These are phyloP conservation scores for Tetrapisispora phaffii DNA, from an alignment of 805 yeast genomes.

Conservation along the genomic window DNA sequence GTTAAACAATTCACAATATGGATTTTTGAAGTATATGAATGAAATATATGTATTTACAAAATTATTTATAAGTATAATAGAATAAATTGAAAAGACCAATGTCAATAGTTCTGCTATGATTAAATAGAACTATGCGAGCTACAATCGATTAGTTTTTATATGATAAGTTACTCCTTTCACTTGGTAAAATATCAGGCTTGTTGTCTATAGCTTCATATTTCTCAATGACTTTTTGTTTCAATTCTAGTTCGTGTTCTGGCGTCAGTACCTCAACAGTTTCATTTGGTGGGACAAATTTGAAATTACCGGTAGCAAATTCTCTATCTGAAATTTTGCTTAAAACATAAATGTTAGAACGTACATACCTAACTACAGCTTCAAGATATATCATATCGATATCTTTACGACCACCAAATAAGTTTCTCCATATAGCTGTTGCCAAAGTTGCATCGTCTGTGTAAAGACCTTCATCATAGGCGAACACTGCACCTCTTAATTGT, in stretches of 20 bases:
- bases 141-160: conserved; percentile 32
- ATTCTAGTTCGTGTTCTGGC: conserved; percentile 47
- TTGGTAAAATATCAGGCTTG: conserved; percentile 42
- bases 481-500: conserved; percentile 80
- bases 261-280: conserved; percentile 67
- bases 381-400: conserved; percentile 73
- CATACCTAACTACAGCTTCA: conserved; percentile 83
- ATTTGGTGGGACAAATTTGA: conserved; percentile 74
- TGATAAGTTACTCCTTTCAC: conserved; percentile 45
- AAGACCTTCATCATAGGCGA: conserved; percentile 89
- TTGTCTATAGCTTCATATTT: conserved; percentile 43
- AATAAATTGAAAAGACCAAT: not conserved
- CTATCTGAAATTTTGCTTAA: conserved; percentile 78
- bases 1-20: conserved; percentile 9
- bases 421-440: conserved; percentile 82
- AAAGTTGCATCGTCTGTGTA: conserved; percentile 66
- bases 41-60: not conserved
- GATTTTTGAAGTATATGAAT: not conserved
- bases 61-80: not conserved
- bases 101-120: not conserved
- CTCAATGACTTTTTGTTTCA: conserved; percentile 40
- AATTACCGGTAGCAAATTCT: conserved; percentile 87
- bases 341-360: conserved; percentile 82
- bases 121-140: not conserved
- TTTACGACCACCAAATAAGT: conserved; percentile 75